Evolutionary conservation across 2,329 filamentous ascomycete genomes (phyloP).

Genomic region (Xylariaceae sp.): DNA sequence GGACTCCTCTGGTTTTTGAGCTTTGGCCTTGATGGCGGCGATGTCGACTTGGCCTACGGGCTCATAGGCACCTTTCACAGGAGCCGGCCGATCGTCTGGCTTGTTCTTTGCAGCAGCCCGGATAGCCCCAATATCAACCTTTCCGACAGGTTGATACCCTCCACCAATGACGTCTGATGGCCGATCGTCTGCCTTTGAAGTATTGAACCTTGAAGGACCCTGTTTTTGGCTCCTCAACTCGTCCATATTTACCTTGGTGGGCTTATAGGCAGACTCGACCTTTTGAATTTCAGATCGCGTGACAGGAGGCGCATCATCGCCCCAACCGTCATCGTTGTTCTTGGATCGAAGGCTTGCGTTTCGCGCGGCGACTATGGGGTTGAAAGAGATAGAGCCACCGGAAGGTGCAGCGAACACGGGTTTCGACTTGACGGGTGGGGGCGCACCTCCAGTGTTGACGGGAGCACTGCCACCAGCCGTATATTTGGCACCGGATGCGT

Average conservation of each 20-base stretch:
- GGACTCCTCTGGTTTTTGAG: constrained; percentile 57
- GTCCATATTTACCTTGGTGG: constrained; percentile 90
- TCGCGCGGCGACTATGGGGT: constrained; percentile 64
- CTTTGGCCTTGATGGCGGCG: constrained; percentile 81
- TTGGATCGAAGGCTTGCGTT: constrained; percentile 50
- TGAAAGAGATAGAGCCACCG: constrained; percentile 49
- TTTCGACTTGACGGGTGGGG: constrained; percentile 79
- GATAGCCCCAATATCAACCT: constrained; percentile 94
- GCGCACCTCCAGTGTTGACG: constrained; percentile 46
- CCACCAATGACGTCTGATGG: constrained; percentile 69
- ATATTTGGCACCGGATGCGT: constrained; percentile 94
- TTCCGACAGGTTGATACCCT: constrained; percentile 88
- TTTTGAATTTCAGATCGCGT: constrained; percentile 85
- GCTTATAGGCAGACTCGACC: constrained; percentile 87
- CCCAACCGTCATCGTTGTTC: constrained; percentile 86
- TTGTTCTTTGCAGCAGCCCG: constrained; percentile 66
- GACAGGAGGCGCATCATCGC: constrained; percentile 85
- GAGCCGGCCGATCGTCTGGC: constrained; percentile 74
- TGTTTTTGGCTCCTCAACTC: constrained; percentile 72
- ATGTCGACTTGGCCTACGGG: constrained; percentile 97
- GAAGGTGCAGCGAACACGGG: constrained; percentile 84
- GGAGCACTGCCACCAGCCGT: constrained; percentile 61
- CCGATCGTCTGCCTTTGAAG: constrained; percentile 40
- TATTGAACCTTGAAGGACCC: constrained; percentile 58
- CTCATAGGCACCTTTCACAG: constrained; percentile 90